Conservation (phyloP, 192 early-diverging fungal species). For the Mycoemilia scoparia region DNA sequence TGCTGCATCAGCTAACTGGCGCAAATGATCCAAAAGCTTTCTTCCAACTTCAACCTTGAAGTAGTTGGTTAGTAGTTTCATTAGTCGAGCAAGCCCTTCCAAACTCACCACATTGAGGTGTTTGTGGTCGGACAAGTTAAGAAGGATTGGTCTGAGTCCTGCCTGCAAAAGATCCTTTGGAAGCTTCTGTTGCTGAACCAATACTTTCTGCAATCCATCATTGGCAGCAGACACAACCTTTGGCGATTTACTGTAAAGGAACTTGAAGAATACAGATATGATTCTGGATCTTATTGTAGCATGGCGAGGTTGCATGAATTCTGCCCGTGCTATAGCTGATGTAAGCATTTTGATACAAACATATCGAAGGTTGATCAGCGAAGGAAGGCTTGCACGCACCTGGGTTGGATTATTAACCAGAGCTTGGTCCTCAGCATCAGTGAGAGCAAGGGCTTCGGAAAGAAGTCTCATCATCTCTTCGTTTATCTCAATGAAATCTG, state of each 20-base stretch:
- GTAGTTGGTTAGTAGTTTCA: constrained; percentile 89
- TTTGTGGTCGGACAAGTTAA: constrained; percentile 90
- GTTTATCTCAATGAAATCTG: constrained; percentile 75
- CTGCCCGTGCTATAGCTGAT: constrained; percentile 76
- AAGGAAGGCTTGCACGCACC: constrained; percentile 62
- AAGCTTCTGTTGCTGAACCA: constrained; percentile 42
- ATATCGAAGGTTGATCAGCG: constrained; percentile 72
- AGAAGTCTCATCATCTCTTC: constrained; percentile 81
- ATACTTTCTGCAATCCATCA: constrained; percentile 65
- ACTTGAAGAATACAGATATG: constrained; percentile 96
- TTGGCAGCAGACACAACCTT: constrained; percentile 92
- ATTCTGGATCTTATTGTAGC: constrained; percentile 69
- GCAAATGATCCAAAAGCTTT: constrained; percentile 89
- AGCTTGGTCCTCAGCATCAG: constrained; percentile 95
- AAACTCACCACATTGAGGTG: constrained; percentile 78
- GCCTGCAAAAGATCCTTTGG: constrained; percentile 89
- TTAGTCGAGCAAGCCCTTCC: constrained; percentile 81
- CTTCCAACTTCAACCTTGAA: constrained; percentile 99
- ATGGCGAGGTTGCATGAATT: constrained; percentile 58
- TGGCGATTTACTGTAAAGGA: constrained; percentile 82
- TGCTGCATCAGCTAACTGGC: constrained; percentile 77
- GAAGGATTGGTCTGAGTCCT: constrained; percentile 87
- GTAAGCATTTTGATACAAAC: constrained; percentile 95
- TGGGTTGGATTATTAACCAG: constrained; percentile 59
- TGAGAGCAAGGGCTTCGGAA: constrained; percentile 79